These are phyloP conservation scores for Sporothrix humicola DNA, from an alignment of 2,329 filamentous ascomycete genomes.

Conservation along the genomic window DNA sequence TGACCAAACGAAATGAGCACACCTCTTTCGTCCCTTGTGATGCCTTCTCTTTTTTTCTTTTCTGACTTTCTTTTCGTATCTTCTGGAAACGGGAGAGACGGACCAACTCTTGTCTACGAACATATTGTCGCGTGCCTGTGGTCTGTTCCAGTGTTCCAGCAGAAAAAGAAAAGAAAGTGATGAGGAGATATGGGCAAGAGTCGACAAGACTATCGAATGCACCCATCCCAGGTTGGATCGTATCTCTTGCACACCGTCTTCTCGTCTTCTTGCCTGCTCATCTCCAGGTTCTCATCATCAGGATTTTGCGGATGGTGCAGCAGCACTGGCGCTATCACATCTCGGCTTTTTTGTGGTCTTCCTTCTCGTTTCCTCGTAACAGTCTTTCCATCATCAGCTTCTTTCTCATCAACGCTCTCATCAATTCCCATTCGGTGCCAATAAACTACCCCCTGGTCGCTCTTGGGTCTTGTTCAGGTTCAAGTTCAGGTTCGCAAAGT, in stretches of 20 bases:
- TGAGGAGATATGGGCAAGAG: background rate
- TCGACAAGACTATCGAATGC: conserved; percentile 27
- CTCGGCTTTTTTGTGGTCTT: background rate
- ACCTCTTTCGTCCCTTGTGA: background rate
- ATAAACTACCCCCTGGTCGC: background rate
- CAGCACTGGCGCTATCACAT: conserved; percentile 27
- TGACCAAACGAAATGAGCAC: conserved; percentile 19
- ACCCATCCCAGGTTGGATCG: conserved; percentile 27
- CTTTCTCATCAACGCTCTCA: background rate
- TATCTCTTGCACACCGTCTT: conserved; percentile 6
- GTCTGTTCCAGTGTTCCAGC: background rate
- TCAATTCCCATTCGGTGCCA: background rate
- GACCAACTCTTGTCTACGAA: conserved; percentile 1
- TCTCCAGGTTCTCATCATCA: background rate
- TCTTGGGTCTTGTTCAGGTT: too few relatives aligned
- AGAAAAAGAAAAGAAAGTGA: conserved; percentile 5
- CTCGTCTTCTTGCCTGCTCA: background rate
- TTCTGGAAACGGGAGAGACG: background rate
- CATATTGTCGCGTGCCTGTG: conserved; percentile 22
- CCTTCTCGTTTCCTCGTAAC: background rate
- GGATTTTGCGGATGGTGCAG: conserved; percentile 12
- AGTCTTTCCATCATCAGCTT: background rate
- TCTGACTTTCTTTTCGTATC: background rate
- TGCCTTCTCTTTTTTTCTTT: background rate
- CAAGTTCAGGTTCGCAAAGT: background rate